A percentile compares a stretch with the other conserved stretches of the same genome.
Evolutionary conservation across 768 basidiomycete genomes (phyloP).

Genomic region (Kwoniella sp.): DNA sequence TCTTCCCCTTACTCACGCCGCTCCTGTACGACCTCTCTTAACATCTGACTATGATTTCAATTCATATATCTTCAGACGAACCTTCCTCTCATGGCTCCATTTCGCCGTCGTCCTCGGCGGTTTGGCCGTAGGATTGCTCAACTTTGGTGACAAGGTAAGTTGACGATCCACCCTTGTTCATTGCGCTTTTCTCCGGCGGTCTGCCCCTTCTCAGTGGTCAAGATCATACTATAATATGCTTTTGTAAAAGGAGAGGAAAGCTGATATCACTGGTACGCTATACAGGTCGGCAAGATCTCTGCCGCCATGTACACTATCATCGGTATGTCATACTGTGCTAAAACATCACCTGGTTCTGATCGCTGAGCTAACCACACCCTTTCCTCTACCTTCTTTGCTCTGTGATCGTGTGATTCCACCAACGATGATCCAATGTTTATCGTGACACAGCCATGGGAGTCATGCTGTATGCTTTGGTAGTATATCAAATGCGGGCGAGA

Average conservation of each 20-base stretch:
- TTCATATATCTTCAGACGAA: slow-evolving; percentile 53
- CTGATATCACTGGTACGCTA: slow-evolving; percentile 13
- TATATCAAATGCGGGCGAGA: slow-evolving; percentile 94
- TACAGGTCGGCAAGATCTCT: slow-evolving; percentile 87
- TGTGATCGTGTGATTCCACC: no score
- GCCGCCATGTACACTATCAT: slow-evolving; percentile 95
- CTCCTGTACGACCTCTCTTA: no score
- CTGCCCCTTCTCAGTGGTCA: no score
- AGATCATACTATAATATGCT: no score
- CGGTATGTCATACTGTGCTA: slow-evolving; percentile 61
- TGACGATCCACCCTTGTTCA: no score
- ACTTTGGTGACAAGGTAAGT: slow-evolving; percentile 92
- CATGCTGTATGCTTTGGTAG: slow-evolving; percentile 92
- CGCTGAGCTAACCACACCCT: no score
- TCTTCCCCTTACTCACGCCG: no score
- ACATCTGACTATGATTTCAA: no score
- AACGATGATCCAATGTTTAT: background rate
- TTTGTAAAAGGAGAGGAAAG: no score
- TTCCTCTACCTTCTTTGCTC: background rate
- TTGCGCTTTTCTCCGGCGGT: no score
- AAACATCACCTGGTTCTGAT: no score
- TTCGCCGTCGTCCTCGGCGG: slow-evolving; percentile 98
- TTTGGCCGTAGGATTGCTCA: slow-evolving; percentile 89
- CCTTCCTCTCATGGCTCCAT: slow-evolving; percentile 97
- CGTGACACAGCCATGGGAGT: slow-evolving; percentile 77